Evolutionary conservation across 257 asterid species (phyloP).

Genomic region (Solanum tacnaense): DNA sequence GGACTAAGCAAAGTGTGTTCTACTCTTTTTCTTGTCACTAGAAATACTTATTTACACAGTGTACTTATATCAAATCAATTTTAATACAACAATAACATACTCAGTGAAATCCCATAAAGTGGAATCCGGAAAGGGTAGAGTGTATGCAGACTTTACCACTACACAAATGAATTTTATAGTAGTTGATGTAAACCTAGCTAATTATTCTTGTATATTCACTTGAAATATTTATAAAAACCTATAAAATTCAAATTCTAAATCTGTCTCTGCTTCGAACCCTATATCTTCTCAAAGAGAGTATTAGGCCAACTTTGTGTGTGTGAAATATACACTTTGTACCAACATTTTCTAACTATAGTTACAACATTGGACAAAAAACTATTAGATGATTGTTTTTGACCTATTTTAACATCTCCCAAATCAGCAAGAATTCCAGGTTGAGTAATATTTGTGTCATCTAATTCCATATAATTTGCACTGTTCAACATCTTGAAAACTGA

Average conservation of each 20-base stretch:
- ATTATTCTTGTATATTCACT: background rate
- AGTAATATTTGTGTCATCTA: background rate
- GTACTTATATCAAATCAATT: background rate
- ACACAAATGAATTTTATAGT: too few relatives aligned
- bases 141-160: too few relatives aligned
- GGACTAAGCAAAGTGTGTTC: background rate
- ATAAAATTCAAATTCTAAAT: background rate
- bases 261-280: background rate
- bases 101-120: too few relatives aligned
- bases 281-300: background rate
- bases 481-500: background rate
- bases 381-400: background rate
- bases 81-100: too few relatives aligned
- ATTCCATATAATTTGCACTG: background rate
- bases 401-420: background rate
- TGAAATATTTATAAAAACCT: background rate
- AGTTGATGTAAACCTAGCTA: background rate
- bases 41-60: fast-evolving
- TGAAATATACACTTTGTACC: background rate
- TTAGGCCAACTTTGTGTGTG: background rate
- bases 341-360: background rate
- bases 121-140: fast-evolving
- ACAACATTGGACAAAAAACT: background rate
- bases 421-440: conserved; percentile 5
- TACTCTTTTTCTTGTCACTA: background rate